Evolutionary conservation across 2,329 filamentous ascomycete genomes (phyloP).

Genomic region (Arthrocladium fulminans): DNA sequence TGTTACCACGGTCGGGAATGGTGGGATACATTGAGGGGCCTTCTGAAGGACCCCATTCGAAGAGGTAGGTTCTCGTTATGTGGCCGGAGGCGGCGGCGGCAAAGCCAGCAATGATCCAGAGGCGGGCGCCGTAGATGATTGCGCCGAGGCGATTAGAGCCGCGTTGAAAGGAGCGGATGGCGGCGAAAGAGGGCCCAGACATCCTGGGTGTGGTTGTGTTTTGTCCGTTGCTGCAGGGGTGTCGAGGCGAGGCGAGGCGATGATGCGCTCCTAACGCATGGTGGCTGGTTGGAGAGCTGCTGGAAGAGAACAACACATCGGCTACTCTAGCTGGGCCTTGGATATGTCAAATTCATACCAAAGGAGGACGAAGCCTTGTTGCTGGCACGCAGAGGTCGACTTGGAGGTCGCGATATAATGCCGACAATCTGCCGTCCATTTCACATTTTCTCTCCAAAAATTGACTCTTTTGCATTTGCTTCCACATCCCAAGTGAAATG

Average conservation of each 20-base stretch:
- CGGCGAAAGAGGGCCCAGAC: no score
- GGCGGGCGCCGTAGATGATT: neutral
- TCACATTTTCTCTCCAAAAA: neutral
- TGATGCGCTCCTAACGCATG: no score
- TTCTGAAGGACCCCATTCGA: neutral
- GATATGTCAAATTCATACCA: neutral
- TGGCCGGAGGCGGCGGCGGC: neutral
- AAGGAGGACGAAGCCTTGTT: neutral
- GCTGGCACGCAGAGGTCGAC: neutral
- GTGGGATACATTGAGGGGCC: constrained; percentile 90
- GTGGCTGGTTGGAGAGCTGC: no score
- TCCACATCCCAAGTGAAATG: neutral
- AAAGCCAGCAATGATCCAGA: neutral
- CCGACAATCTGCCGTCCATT: neutral
- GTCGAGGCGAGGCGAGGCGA: no score
- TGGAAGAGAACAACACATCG: no score
- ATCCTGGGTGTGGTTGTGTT: no score
- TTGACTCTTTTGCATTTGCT: no score
- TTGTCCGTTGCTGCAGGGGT: no score
- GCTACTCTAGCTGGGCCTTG: neutral
- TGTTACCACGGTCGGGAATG: constrained; percentile 58
- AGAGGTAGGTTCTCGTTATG: neutral
- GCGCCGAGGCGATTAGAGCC: no score
- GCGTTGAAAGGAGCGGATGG: no score
- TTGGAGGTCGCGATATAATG: neutral